Evolutionary conservation across 257 asterid genomes (phyloP), one percentile per base, ranked within the genome.

Genomic region (Sherardia arvensis): DNA sequence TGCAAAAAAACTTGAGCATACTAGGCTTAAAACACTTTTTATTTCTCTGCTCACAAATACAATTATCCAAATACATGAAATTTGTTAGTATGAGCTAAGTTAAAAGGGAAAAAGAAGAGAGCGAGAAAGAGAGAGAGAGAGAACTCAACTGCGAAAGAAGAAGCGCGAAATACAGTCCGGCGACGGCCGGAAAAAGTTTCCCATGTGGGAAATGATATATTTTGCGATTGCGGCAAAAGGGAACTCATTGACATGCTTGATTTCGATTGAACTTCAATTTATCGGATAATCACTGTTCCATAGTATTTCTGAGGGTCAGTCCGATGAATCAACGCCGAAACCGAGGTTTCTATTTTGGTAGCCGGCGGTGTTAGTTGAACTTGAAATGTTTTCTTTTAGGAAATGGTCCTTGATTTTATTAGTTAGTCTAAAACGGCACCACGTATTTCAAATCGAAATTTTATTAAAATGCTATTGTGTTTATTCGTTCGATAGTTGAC

Each of bases 211-310:
- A 71, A 30, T 18, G 71, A 64, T 21, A 49, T 21, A 3, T 64
- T 54, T 12, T 58, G 32, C 1, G 68, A 36, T 12, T 58, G 32
- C 1, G 70, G 29, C 25, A 70, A 53, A 45, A 68, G 45, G 32
- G 79, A 77, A 59, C 65, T n/a, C 65, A 73, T 62, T 30, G 47
- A 48, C 77, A 60, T 71, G 47, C 64, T 55, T 53, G 53, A 26
- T 57, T 34, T 26, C 40, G 21, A 25, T 14, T 4, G 55, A 40
- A 7, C 67, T 62, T 62, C 55, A 27, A n/a, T 58, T 20, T 32
- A 29, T 58, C 8, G 43, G 33, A 22, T 33, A 27, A 21, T 59
- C 47, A 27, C 47, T 2, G 48, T 32, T 59, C 47, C 15, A 59
- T 59, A n/a, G n/a, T n/a, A 7, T 3, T 30, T 15, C 62, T 15